Conservation (phyloP, 1,284 basidiomycete species). For the Takashimella koratensis region DNA sequence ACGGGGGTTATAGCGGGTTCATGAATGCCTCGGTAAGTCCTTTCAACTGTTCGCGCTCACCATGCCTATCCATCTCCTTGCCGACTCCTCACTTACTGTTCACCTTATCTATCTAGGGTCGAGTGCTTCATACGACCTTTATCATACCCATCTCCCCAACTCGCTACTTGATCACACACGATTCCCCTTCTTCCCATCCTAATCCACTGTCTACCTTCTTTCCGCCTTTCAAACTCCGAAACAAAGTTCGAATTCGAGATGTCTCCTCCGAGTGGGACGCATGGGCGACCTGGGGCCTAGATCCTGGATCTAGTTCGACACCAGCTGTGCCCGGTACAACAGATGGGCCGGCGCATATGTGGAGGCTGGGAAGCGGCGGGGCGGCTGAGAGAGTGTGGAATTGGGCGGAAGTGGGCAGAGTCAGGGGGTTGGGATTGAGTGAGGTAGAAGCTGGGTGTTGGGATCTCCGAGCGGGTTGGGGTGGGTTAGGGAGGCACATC, state of each 20-base stretch:
- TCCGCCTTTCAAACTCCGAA: conserved; percentile 74
- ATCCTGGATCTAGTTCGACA: not conserved
- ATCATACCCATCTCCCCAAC: conserved; percentile 57
- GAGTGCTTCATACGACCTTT: conserved; percentile 84
- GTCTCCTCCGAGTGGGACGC: conserved; percentile 70
- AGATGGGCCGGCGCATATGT: conserved; percentile 17
- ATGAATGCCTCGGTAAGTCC: conserved; percentile 77
- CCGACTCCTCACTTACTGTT: too few species aligned
- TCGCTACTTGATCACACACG: conserved; percentile 51
- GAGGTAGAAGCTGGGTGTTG: conserved; percentile 45
- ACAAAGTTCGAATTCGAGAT: conserved; percentile 79
- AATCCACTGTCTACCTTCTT: conserved; percentile 50
- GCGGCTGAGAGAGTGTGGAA: conserved; percentile 42
- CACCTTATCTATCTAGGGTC: too few species aligned
- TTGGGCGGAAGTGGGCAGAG: conserved; percentile 21
- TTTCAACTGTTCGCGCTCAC: too few species aligned
- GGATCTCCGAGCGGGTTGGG: conserved; percentile 63
- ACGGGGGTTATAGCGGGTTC: conserved; percentile 70
- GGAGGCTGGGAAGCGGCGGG: conserved; percentile 43
- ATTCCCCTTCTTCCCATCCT: conserved; percentile 70
- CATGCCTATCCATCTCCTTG: too few species aligned
- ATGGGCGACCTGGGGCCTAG: conserved; percentile 70
- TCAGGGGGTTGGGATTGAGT: conserved; percentile 15
- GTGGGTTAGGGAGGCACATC: conserved; percentile 67
- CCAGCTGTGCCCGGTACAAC: conserved; percentile 1